phyloP scores from a whole-genome alignment of 2,329 filamentous ascomycete genomes.

The Coniochaeta hoffmannii region DNA sequence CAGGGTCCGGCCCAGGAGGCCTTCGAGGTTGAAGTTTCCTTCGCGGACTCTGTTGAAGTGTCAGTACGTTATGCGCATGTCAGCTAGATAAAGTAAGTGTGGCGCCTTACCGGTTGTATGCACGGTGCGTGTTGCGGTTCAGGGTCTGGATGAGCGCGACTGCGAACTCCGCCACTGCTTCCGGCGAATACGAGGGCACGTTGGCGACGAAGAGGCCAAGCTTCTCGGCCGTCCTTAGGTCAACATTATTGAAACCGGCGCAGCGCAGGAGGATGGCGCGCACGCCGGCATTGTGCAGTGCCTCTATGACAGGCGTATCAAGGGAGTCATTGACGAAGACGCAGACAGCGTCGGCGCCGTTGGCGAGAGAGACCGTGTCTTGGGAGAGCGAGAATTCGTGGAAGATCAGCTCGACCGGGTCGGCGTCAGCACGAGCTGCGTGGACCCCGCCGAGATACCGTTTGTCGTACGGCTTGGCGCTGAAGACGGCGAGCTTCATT shows the following conservation, averaged over 20 bases:
- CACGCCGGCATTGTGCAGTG: constrained; percentile 41
- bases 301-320: constrained; percentile 39
- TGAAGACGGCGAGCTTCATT: constrained; percentile 58
- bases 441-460: constrained; percentile 41
- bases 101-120: constrained; percentile 35
- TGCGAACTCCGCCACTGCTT: constrained; percentile 63
- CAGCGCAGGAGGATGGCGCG: constrained; percentile 57
- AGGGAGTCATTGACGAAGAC: constrained; percentile 62
- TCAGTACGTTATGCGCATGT: too few relatives aligned
- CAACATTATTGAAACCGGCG: constrained; percentile 62
- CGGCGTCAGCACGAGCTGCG: constrained; percentile 17
- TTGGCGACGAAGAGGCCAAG: constrained; percentile 56
- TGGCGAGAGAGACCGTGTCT: constrained; percentile 48
- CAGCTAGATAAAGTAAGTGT: too few relatives aligned
- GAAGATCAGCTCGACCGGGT: constrained; percentile 41
- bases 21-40: constrained; percentile 60
- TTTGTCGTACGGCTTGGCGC: constrained; percentile 56
- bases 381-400: constrained; percentile 49
- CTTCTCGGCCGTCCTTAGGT: constrained; percentile 45
- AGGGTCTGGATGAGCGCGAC: constrained; percentile 61
- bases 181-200: constrained; percentile 61
- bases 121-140: constrained; percentile 60
- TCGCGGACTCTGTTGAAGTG: constrained; percentile 58
- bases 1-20: constrained; percentile 54
- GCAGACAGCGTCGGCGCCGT: constrained; percentile 50